Base-by-base conservation (phyloP, 192 early-diverging fungal species). In the Phycomyces blakesleeanus region DNA sequence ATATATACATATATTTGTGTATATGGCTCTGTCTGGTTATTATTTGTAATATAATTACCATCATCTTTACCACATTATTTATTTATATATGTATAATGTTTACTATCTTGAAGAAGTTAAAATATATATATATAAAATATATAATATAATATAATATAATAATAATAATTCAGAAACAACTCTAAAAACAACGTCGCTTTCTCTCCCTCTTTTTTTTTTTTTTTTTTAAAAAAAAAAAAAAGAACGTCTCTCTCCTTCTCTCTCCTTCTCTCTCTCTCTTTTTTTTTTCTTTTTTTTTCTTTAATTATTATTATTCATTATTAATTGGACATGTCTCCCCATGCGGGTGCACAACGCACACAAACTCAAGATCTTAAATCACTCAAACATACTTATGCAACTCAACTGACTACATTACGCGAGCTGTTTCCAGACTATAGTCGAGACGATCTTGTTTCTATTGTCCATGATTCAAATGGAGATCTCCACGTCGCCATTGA, bases 341-440 rank as follows among this genome's bases (percentile, higher is more conserved):
- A 67, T 18, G 29, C 66, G 21, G 66, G 52, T 22, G 16, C 58
- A 26, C 37, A 51, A 59, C 58, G 58, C 25, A 61, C 42, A 14
- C 54, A 52, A 11, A 37, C 58, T 29, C 51, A 62, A 59, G 85
- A 87, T 68, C 67, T 87, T 52, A 87, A 84, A 70, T 68, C 76
- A 57, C 81, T 89, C 34, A 83, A 78, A 63, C 66, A 27, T 69
- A 80, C 83, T 64, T 88, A 92, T 76, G 75, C 75, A 62, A 67
- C 57, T 59, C 75, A 78, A 55, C 77, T 93, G 60, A 71, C 80
- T 27, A 81, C 78, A 52, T 69, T 93, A 53, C 75, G 78, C 53
- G 89, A 90, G 70, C 68, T 93, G 57, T 91, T 90, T 69, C 76
- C 86, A 38, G 85, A 86, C 52, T 98, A 94, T 93, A 78, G 88